Evolutionary conservation across 805 yeast genomes (phyloP), one percentile per base, ranked within the genome.

Genomic region (Lipomyces oligophaga): DNA sequence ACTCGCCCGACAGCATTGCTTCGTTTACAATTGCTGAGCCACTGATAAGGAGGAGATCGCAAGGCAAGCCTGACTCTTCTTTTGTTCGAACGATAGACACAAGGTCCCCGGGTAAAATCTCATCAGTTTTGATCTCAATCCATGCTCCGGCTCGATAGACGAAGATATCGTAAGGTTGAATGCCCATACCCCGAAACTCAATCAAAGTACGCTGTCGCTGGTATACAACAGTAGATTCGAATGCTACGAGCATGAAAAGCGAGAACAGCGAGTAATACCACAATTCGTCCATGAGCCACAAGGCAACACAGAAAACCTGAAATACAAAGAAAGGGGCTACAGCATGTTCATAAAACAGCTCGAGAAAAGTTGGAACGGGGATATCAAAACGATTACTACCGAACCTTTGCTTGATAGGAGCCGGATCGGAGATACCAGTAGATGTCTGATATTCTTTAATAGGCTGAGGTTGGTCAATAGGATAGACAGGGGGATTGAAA

Each of bases 1-100:
- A 88, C 71, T 93, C 98, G 66, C 98, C 98, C 4, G 96, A 86
- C 46, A 93, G 80, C 98, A 93, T 93, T 20, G 98, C 98, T 74
- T 93, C 98, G 64, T 93, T 93, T 37, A 93, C 95, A 63, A 93
- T 93, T 57, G 95, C 93, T 16, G 95, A 76, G 42, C 98, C 98
- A 60, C 83, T 89, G 41, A 86, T 67, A 37, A 93, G 73, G 30
- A 93, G 67, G 68, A 93, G 68, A 67, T 93, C 98, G 72, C 98
- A 93, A 15, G 98, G 97, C 44, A 93, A 70, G 1, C 97, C 96
- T 54, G 83, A 77, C 45, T 87, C 97, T 41, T 90, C 98, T 43
- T 74, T 81, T 4, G 96, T 85, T 72, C 98, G 83, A 6, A 89
- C 90, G 33, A 55, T 41, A 19, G 59, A 55, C 49, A 86, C 66